Conservation (phyloP, 495 filamentous ascomycete genomes). For the Oidiodendron maius region DNA sequence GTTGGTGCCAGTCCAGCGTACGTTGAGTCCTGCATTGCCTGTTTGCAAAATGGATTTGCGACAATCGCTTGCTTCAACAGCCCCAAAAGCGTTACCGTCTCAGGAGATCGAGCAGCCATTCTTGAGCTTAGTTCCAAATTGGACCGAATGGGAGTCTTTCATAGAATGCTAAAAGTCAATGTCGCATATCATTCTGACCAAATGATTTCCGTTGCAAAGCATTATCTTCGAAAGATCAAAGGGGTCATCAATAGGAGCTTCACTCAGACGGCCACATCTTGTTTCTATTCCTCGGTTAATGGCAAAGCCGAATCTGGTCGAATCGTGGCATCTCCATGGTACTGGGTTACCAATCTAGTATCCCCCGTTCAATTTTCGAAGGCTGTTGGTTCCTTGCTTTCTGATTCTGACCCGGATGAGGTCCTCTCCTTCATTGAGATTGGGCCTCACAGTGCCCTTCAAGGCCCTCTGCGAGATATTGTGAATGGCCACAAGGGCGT, state of each 20-base stretch:
- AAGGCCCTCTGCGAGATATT: too few species aligned
- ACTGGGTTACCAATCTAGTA: not conserved
- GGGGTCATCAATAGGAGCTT: too few species aligned
- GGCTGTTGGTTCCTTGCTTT: too few species aligned
- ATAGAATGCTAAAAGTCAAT: conserved; percentile 44
- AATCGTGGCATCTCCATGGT: too few species aligned
- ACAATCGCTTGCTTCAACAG: conserved; percentile 47
- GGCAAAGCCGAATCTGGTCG: too few species aligned
- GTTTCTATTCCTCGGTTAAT: too few species aligned
- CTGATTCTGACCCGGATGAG: too few species aligned
- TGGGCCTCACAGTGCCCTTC: too few species aligned
- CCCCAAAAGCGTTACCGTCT: conserved; percentile 52
- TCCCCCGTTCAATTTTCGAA: conserved; percentile 39
- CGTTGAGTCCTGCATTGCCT: conserved; percentile 26
- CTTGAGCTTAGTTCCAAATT: conserved; percentile 36
- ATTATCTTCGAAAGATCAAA: too few species aligned
- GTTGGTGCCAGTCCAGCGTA: conserved; percentile 39
- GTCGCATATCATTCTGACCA: conserved; percentile 59
- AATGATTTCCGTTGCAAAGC: conserved; percentile 36
- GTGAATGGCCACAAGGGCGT: too few species aligned
- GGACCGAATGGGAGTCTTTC: conserved; percentile 39
- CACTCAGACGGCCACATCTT: too few species aligned
- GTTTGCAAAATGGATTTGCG: conserved; percentile 8
- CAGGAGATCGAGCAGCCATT: conserved; percentile 38
- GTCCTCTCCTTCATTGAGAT: too few species aligned